Evolutionary conservation across 2,329 filamentous ascomycete genomes (phyloP), one percentile per base, ranked within the genome.

Genomic region (Alternaria conjuncta): DNA sequence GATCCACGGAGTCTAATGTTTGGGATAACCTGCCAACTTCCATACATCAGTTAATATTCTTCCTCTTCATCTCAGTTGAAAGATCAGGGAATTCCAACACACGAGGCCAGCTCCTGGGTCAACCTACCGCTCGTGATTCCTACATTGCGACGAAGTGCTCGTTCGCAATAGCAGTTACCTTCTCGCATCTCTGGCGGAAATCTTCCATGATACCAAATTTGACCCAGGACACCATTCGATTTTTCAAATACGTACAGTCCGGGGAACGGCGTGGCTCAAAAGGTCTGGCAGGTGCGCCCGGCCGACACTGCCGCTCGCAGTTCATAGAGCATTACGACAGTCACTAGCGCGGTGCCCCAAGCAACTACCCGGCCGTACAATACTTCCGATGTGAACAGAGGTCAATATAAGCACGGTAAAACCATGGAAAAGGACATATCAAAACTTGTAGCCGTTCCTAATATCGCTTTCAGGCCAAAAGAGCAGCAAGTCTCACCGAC

Each of bases 391-490:
- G 9, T 18, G 15, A 20, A 43, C 10, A 1, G 6, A 25, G 12
- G 3, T 28, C 32, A 25, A 45, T 12, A 10, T 3, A 9, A 18
- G 8, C 25, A 43, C 15, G 21, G 30, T 7, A 56, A 41, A n/a
- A 26, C n/a, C 18, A 23, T n/a, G 18, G 56, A 32, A 26, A 25
- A 26, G 15, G 25, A 53, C 26, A 6, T 53, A 3, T 58, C 62
- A 32, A 61, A 51, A 4, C 44, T 55, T 46, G 58, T 64, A 53
- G 62, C 62, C 30, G 32, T 64, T 23, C 58, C 62, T n/a, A 51
- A 55, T 6, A 55, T 61, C 32, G 20, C 55, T 26, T 13, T 45
- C 18, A 53, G 23, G 21, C 5, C 12, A 25, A n/a, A 15, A 9
- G 15, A 25, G 15, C 28, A 7, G 15, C 28, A 36, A 12, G 30